Base-by-base conservation (phyloP, 495 filamentous ascomycete species). In the Talaromyces borbonicus region DNA sequence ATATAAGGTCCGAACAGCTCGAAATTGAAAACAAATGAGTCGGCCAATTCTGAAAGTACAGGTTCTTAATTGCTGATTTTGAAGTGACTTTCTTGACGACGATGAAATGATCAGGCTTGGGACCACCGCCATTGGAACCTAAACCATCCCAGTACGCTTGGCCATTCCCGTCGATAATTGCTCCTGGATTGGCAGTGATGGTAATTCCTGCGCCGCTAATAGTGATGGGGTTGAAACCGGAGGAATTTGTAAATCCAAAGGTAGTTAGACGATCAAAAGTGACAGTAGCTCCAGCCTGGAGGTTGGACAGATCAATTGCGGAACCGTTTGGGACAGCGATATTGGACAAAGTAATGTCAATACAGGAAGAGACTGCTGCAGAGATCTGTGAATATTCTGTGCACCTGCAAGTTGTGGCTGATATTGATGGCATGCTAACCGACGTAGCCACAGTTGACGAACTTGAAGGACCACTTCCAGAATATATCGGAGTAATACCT, bases 61-160 rank as follows among this genome's bases (percentile, higher is more conserved):
- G 54, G 47, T 66, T 60, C 26, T 53, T 27, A 43, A 71, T 52
- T 12, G 50, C 38, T 23, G 60, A 64, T 49, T 59, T 62, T 18
- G 31, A 5, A 38, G 62, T 63, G 44, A 63, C 46, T 40, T 71
- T 58, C 38, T 60, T 66, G 26, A 71, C 49, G 14, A 63, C 61
- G 50, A 72, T 63, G 56, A 74, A 73, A 55, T 69, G 65, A 48
- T 75, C 57, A 2, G 71, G 71, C 51, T 56, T 62, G 25, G 23
- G 48, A 46, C 51, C 35, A 12, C 68, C 68, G n/a, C 67, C 67
- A 46, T 72, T 72, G 11, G 60, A 64, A n/a, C 70, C 70, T 33
- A 66, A 45, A 8, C 70, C 70, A 45, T 73, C 70, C 70, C 70
- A 73, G 52, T 66, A 73, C 6, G 57, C 56, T 14, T 49, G 50